These are phyloP conservation scores for Pestalotiopsis sp. DNA, from an alignment of 2,329 filamentous ascomycete genomes.

Conservation along the genomic window DNA sequence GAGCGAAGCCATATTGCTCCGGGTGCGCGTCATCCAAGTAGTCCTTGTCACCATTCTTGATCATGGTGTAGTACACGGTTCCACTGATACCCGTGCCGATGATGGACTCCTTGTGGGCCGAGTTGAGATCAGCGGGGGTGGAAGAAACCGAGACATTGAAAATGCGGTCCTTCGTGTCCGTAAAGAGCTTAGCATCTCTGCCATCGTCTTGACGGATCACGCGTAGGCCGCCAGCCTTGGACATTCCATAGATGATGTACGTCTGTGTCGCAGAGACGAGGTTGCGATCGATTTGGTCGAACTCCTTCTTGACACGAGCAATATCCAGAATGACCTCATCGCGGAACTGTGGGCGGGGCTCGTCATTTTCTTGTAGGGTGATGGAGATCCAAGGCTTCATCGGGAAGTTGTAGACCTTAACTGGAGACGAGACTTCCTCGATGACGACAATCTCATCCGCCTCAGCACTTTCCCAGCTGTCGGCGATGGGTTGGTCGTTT, in stretches of 20 bases:
- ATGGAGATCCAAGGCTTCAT: conserved; percentile 97
- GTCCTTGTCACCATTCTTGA: conserved; percentile 77
- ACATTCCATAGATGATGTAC: conserved; percentile 93
- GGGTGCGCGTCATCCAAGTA: conserved; percentile 77
- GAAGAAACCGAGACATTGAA: conserved; percentile 90
- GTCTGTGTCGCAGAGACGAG: conserved; percentile 86
- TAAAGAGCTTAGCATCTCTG: conserved; percentile 88
- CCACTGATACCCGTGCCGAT: conserved; percentile 94
- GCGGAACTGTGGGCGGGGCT: conserved; percentile 66
- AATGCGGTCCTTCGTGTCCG: conserved; percentile 87
- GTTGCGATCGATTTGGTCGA: conserved; percentile 94
- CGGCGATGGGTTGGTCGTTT: conserved; percentile 67
- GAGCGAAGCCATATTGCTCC: conserved; percentile 83
- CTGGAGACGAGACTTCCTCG: conserved; percentile 67
- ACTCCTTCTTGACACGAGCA: conserved; percentile 93
- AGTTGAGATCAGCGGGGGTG: conserved; percentile 57
- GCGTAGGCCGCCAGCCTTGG: conserved; percentile 88
- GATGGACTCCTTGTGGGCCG: conserved; percentile 73
- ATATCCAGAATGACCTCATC: conserved; percentile 88
- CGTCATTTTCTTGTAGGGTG: conserved; percentile 63
- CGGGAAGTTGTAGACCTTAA: conserved; percentile 92
- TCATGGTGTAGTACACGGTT: conserved; percentile 92
- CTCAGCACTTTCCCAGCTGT: conserved; percentile 90
- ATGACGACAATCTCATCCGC: conserved; percentile 67
- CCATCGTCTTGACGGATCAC: conserved; percentile 95